phyloP scores from a whole-genome alignment of 495 filamentous ascomycete genomes.

The Trichoderma asperelloides region DNA sequence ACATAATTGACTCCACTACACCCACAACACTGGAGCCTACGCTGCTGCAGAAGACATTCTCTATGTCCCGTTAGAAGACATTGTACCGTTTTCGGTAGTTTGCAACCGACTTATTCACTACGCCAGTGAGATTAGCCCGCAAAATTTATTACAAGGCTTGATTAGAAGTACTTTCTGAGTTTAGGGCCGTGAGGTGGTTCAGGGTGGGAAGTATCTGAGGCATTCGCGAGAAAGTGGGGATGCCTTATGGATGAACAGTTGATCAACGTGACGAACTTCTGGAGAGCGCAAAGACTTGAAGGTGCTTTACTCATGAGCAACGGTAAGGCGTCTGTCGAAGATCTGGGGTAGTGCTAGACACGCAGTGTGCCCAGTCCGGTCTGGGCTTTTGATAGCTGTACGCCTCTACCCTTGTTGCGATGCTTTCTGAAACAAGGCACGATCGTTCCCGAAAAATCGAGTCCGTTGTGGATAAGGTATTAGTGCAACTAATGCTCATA shows the following conservation, averaged over 20 bases:
- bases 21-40: neutral
- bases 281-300: neutral
- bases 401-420: no score
- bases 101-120: neutral
- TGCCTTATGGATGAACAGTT: neutral
- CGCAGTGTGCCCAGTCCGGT: neutral
- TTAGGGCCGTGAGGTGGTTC: neutral
- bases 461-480: no score
- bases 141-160: neutral
- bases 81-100: neutral
- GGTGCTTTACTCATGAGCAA: neutral
- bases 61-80: neutral
- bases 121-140: neutral
- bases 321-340: neutral
- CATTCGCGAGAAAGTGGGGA: neutral
- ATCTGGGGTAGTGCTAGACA: neutral
- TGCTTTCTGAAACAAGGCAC: no score
- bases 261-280: neutral
- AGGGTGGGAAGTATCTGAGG: neutral
- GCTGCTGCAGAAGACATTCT: neutral
- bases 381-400: neutral
- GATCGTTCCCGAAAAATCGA: no score
- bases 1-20: neutral
- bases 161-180: neutral
- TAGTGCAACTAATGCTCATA: no score